Percentiles rank a stretch among this genome's conserved stretches.
These are phyloP conservation scores for Picochlorum costavermella DNA, from an alignment of 139 green algal genomes.

Conservation along the genomic window DNA sequence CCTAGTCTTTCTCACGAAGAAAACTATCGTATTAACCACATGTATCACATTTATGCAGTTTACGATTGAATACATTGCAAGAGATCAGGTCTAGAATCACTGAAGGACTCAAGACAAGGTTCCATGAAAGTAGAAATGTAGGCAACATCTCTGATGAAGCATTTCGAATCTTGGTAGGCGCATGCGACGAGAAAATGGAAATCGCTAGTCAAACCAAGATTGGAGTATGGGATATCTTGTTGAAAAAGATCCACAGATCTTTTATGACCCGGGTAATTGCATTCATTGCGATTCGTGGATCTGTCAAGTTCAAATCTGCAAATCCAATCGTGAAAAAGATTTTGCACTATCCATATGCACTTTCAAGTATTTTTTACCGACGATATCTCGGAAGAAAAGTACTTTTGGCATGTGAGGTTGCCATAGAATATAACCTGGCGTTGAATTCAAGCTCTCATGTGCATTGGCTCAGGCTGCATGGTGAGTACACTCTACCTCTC, in stretches of 20 bases:
- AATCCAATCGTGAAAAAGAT: not conserved
- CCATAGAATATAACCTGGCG: constrained; percentile 67
- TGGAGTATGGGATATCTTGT: constrained; percentile 19
- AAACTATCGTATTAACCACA: no score
- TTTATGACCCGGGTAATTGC: no score
- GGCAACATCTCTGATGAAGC: constrained; percentile 46
- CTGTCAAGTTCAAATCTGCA: no score
- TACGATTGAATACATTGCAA: constrained; percentile 13
- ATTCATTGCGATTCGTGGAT: no score
- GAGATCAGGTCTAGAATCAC: constrained; percentile 39
- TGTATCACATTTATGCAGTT: not conserved
- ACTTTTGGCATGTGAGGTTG: constrained; percentile 62
- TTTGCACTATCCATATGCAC: constrained; percentile 17
- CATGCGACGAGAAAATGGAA: constrained; percentile 52
- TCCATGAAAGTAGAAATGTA: constrained; percentile 57
- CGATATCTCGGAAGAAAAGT: constrained; percentile 34
- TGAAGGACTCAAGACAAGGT: constrained; percentile 69
- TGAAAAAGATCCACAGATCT: no score
- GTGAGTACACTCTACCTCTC: constrained; percentile 12
- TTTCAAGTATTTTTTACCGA: constrained; percentile 24
- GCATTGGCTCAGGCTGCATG: constrained; percentile 26
- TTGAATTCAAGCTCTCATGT: constrained; percentile 57
- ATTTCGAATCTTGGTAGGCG: constrained; percentile 59
- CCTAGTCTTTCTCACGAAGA: no score
- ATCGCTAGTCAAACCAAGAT: constrained; percentile 14